phyloP scores from a whole-genome alignment of 768 basidiomycete genomes.

The Amanita subjunquillea region DNA sequence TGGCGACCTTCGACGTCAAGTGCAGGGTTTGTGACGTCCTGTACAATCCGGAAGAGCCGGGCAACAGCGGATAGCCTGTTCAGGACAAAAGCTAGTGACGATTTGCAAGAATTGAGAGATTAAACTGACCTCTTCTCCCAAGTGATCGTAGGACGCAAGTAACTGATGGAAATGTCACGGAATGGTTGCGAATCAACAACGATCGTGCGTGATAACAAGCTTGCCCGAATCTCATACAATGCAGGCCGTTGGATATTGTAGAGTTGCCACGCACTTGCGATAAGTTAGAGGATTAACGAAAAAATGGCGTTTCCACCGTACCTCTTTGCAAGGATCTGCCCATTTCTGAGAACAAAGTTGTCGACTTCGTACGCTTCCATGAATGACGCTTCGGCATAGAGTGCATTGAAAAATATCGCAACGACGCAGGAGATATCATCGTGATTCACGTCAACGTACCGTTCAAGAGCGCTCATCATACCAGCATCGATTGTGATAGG shows the following conservation, averaged over 20 bases:
- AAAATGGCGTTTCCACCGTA: constrained; percentile 17
- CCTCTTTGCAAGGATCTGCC: constrained; percentile 47
- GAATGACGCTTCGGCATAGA: constrained; percentile 48
- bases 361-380: constrained; percentile 62
- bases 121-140: constrained; percentile 44
- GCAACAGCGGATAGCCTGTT: constrained; percentile 40
- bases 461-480: constrained; percentile 43
- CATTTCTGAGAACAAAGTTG: constrained; percentile 63
- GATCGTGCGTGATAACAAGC: constrained; percentile 47
- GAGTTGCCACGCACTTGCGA: constrained; percentile 52
- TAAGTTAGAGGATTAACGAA: neutral
- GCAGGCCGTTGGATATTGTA: constrained; percentile 52
- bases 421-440: constrained; percentile 42
- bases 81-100: neutral
- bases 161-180: constrained; percentile 32
- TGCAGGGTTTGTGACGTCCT: constrained; percentile 54
- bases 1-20: constrained; percentile 56
- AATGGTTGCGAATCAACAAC: constrained; percentile 59
- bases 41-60: constrained; percentile 52
- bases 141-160: constrained; percentile 22
- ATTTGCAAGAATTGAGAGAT: neutral
- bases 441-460: constrained; percentile 36
- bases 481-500: constrained; percentile 49
- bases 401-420: constrained; percentile 53
- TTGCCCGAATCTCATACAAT: constrained; percentile 42